phyloP scores from a whole-genome alignment of 2,329 filamentous ascomycete genomes.

The Microcyclospora pomicola region DNA sequence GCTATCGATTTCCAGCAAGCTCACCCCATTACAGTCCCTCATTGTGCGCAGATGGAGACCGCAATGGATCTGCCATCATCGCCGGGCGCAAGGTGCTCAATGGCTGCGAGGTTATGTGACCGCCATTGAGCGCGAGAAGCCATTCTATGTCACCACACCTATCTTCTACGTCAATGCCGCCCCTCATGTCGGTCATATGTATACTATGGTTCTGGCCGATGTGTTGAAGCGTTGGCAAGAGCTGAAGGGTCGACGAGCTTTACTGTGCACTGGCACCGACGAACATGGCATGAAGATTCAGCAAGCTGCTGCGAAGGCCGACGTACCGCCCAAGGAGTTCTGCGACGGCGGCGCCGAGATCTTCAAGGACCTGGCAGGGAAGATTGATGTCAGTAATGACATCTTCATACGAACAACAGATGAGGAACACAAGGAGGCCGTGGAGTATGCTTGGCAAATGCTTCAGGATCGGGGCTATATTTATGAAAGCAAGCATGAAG shows the following conservation, averaged over 20 bases:
- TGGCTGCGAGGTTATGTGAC: slow-evolving; percentile 3
- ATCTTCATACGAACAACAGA: slow-evolving; percentile 91
- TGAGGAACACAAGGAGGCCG: slow-evolving; percentile 63
- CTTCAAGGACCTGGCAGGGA: slow-evolving; percentile 60
- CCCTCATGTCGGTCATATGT: slow-evolving; percentile 89
- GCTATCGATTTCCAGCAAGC: neutral
- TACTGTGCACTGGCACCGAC: slow-evolving; percentile 83
- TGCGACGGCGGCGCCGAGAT: slow-evolving; percentile 73
- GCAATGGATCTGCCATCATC: slow-evolving; percentile 20
- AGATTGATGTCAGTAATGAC: slow-evolving; percentile 59
- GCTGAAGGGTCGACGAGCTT: slow-evolving; percentile 55
- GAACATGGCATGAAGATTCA: slow-evolving; percentile 98
- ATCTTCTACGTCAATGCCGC: slow-evolving; percentile 99
- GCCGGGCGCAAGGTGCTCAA: slow-evolving; percentile 4
- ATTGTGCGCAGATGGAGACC: slow-evolving; percentile 22
- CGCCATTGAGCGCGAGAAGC: slow-evolving; percentile 40
- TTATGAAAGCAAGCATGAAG: slow-evolving; percentile 74
- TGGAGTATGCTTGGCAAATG: slow-evolving; percentile 78
- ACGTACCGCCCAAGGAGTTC: slow-evolving; percentile 63
- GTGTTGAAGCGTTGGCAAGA: slow-evolving; percentile 84
- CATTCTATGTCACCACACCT: slow-evolving; percentile 88
- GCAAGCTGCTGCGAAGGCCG: slow-evolving; percentile 60
- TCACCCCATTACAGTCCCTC: slow-evolving; percentile 21
- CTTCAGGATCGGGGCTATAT: slow-evolving; percentile 63
- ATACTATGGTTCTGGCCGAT: slow-evolving; percentile 82